phyloP scores from a whole-genome alignment of 192 early-diverging fungal genomes.

The Gonapodya sp. region DNA sequence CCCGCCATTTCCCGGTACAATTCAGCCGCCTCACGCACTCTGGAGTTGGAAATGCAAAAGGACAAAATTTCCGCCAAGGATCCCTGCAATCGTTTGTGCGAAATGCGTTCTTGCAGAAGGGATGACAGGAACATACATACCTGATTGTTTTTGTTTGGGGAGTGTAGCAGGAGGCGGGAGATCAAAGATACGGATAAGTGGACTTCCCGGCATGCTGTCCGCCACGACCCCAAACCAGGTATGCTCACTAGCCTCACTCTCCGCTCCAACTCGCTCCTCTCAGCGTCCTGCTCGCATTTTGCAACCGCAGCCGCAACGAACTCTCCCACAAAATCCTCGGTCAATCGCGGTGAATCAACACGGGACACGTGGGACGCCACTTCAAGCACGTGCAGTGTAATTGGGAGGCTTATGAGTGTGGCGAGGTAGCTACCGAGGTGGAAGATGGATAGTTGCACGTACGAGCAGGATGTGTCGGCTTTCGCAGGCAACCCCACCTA shows the following conservation, averaged over 20 bases:
- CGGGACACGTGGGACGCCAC: not conserved
- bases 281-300: not conserved
- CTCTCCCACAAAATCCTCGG: not conserved
- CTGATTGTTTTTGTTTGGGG: too few species aligned
- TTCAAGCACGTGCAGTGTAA: not conserved
- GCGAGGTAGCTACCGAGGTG: not conserved
- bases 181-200: too few species aligned
- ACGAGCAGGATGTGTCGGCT: too few species aligned
- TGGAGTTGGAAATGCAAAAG: not conserved
- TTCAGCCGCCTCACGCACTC: not conserved
- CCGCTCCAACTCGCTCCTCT: not conserved
- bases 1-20: not conserved
- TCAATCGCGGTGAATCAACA: not conserved
- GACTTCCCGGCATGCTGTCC: too few species aligned
- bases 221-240: too few species aligned
- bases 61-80: not conserved
- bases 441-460: too few species aligned
- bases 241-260: not conserved
- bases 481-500: not conserved
- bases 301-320: not conserved
- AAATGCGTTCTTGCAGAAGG: not conserved
- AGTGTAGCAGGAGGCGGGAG: too few species aligned
- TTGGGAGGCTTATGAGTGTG: not conserved
- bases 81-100: not conserved
- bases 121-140: not conserved